These are phyloP conservation scores for Berkeleyomyces rouxiae DNA, from an alignment of 2,329 filamentous ascomycete species.

Conservation along the genomic window DNA sequence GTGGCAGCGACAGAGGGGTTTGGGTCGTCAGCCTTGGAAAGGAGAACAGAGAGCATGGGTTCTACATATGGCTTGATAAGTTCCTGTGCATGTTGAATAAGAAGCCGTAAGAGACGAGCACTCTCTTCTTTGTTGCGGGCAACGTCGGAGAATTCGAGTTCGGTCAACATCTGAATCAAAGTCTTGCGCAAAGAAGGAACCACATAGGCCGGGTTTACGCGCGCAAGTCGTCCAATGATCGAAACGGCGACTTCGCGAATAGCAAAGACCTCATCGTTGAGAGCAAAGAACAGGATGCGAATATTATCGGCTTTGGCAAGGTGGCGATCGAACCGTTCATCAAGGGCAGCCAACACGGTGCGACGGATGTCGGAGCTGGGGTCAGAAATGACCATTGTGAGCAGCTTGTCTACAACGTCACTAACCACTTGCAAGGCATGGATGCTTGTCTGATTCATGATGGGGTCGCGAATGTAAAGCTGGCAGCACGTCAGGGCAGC, in stretches of 20 bases:
- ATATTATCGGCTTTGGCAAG: constrained; percentile 97
- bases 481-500: constrained; percentile 95
- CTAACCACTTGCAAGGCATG: constrained; percentile 95
- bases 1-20: constrained; percentile 83
- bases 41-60: constrained; percentile 84
- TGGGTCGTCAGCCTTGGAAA: constrained; percentile 76
- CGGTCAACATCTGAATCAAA: constrained; percentile 86
- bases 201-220: constrained; percentile 89
- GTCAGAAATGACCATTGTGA: constrained; percentile 90
- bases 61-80: constrained; percentile 95
- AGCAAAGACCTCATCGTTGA: constrained; percentile 86
- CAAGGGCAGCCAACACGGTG: constrained; percentile 76
- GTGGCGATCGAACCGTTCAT: constrained; percentile 87
- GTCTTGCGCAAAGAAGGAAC: constrained; percentile 91
- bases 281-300: constrained; percentile 79
- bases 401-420: constrained; percentile 90
- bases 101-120: constrained; percentile 75
- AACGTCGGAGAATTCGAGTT: constrained; percentile 90
- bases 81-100: constrained; percentile 82
- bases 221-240: constrained; percentile 84
- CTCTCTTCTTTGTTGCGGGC: constrained; percentile 92
- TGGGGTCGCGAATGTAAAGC: constrained; percentile 88
- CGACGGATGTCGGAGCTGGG: constrained; percentile 74
- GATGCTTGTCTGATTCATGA: constrained; percentile 93
- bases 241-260: constrained; percentile 91